These are phyloP conservation scores for Linanthus parryae DNA, from an alignment of 148 eudicot genomes.

Conservation along the genomic window DNA sequence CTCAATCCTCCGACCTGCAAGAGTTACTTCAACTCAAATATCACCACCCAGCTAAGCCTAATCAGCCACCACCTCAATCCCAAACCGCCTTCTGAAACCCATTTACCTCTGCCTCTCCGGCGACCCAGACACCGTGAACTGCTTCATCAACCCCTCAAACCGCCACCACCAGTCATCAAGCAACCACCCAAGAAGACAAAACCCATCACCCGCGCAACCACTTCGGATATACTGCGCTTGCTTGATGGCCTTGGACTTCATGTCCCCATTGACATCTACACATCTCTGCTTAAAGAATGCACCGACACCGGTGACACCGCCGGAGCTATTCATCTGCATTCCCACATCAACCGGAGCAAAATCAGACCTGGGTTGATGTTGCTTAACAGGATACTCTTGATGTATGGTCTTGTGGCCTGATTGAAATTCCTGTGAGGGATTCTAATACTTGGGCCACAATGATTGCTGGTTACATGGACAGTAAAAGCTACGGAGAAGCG, in stretches of 20 bases:
- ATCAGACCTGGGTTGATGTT: conserved; percentile 28
- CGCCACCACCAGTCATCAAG: background rate
- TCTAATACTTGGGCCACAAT: too few relatives aligned
- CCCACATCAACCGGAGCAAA: conserved; percentile 37
- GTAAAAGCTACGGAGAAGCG: conserved; percentile 23
- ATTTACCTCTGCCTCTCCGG: too few relatives aligned
- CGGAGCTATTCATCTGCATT: conserved; percentile 27
- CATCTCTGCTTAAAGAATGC: conserved; percentile 60
- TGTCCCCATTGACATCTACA: conserved; percentile 45
- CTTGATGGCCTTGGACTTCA: conserved; percentile 48
- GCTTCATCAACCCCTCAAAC: background rate
- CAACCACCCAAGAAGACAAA: conserved; percentile 5
- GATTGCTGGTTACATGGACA: conserved; percentile 34
- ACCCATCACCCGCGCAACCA: conserved; percentile 6
- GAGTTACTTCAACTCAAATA: too few relatives aligned
- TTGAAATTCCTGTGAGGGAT: conserved; percentile 44
- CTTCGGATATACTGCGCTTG: conserved; percentile 47
- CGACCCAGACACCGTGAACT: background rate
- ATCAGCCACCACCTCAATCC: too few relatives aligned
- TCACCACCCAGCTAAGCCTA: too few relatives aligned
- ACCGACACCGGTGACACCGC: conserved; percentile 23
- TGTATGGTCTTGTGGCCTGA: conserved; percentile 43
- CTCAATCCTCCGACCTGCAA: too few relatives aligned
- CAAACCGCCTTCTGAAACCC: too few relatives aligned
- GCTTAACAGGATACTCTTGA: conserved; percentile 41